These are phyloP conservation scores for Candida ipomoeae DNA, from an alignment of 805 yeast genomes.

Conservation along the genomic window DNA sequence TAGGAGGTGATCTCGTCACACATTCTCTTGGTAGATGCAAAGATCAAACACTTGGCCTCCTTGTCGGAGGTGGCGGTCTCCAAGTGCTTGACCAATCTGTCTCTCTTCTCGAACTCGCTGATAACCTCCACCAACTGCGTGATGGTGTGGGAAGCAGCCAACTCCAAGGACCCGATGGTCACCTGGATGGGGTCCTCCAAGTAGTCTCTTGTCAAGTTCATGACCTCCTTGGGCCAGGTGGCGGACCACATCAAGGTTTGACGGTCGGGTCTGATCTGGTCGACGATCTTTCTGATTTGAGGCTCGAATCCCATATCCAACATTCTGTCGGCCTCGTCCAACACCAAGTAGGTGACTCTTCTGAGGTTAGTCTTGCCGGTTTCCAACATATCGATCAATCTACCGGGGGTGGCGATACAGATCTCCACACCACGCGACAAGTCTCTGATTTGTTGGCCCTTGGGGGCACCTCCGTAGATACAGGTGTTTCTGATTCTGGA, in stretches of 20 bases:
- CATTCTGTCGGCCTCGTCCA: slow-evolving; percentile 99
- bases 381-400: slow-evolving; percentile 96
- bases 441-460: slow-evolving; percentile 96
- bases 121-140: slow-evolving; percentile 90
- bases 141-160: slow-evolving; percentile 94
- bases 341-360: slow-evolving; percentile 93
- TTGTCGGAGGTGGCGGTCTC: slow-evolving; percentile 70
- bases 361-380: slow-evolving; percentile 89
- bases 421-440: slow-evolving; percentile 94
- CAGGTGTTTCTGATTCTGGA: slow-evolving; percentile 95
- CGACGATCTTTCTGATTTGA: slow-evolving; percentile 96
- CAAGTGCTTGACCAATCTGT: slow-evolving; percentile 77
- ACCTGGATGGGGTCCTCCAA: slow-evolving; percentile 93
- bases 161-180: slow-evolving; percentile 90
- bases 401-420: slow-evolving; percentile 97
- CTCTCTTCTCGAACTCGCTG: slow-evolving; percentile 91
- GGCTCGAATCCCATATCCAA: slow-evolving; percentile 99
- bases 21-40: slow-evolving; percentile 95
- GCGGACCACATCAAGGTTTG: slow-evolving; percentile 99
- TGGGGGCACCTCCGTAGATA: slow-evolving; percentile 99
- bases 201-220: slow-evolving; percentile 87
- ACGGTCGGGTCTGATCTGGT: slow-evolving; percentile 98
- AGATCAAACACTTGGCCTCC: slow-evolving; percentile 76
- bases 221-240: slow-evolving; percentile 99
- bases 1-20: slow-evolving; percentile 93